Evolutionary conservation across 495 filamentous ascomycete genomes (phyloP).

Genomic region (Penicillium chermesinum): DNA sequence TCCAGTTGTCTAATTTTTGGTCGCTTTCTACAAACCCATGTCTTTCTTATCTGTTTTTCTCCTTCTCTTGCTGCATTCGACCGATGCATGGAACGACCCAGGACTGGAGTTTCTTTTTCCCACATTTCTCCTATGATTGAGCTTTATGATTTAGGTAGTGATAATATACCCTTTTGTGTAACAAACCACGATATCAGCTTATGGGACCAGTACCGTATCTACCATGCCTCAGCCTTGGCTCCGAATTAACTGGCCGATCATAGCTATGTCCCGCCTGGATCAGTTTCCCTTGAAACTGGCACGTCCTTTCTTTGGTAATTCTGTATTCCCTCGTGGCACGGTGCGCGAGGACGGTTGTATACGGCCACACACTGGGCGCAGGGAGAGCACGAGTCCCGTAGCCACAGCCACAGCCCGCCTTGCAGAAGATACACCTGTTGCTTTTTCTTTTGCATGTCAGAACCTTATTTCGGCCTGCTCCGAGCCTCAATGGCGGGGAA

Average conservation of each 20-base stretch:
- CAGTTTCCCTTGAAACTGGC: background rate
- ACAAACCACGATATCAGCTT: too few relatives aligned
- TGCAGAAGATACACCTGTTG: background rate
- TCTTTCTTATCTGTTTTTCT: constrained; percentile 1
- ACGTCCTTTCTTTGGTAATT: background rate
- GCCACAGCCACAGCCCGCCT: background rate
- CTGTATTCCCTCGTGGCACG: too few relatives aligned
- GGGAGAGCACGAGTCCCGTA: background rate
- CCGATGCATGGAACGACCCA: constrained; percentile 18
- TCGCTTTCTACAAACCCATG: constrained; percentile 4
- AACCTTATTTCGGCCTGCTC: background rate
- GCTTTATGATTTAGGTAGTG: constrained; percentile 13
- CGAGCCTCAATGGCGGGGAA: too few relatives aligned
- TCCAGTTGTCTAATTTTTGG: constrained; percentile 1
- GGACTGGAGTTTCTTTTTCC: constrained; percentile 10
- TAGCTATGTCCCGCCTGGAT: too few relatives aligned
- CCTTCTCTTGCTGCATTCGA: constrained; percentile 14
- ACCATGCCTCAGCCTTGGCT: too few relatives aligned
- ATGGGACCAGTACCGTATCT: too few relatives aligned
- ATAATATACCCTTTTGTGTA: constrained; percentile 24
- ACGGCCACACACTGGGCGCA: too few relatives aligned
- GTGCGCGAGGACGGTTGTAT: too few relatives aligned
- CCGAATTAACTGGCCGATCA: too few relatives aligned
- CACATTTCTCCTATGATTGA: constrained; percentile 9
- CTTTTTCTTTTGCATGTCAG: background rate